Evolutionary conservation across 2,329 filamentous ascomycete genomes (phyloP).

Genomic region (Hypoxylon sp.): DNA sequence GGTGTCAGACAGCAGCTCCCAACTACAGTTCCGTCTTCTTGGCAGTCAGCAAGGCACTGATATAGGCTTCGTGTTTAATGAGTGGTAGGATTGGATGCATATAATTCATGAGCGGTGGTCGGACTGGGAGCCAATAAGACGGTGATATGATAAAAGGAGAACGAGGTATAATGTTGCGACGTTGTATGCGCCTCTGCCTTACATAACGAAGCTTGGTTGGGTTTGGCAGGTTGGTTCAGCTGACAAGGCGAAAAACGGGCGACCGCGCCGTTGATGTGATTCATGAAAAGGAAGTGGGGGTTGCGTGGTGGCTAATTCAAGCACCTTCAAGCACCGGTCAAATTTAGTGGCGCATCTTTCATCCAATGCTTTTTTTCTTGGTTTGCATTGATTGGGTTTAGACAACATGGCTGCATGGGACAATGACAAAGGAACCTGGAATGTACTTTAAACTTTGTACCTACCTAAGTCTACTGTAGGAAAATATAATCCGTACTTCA

Average conservation of each 20-base stretch:
- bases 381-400: too few species aligned
- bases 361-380: too few species aligned
- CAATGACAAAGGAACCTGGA: slow-evolving; percentile 2
- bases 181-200: too few species aligned
- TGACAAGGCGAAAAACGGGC: slow-evolving; percentile 25
- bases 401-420: too few species aligned
- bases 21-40: slow-evolving; percentile 4
- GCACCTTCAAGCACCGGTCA: neutral
- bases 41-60: neutral
- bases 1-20: too few species aligned
- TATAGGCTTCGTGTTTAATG: neutral
- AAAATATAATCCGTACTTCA: too few species aligned
- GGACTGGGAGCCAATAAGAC: slow-evolving; percentile 10
- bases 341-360: slow-evolving; percentile 18
- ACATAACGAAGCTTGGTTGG: too few species aligned
- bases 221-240: too few species aligned
- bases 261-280: too few species aligned
- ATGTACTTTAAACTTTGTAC: neutral
- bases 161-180: too few species aligned
- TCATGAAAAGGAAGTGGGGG: slow-evolving; percentile 21
- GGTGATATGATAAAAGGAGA: slow-evolving; percentile 4
- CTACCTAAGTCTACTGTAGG: neutral
- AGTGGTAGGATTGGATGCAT: neutral
- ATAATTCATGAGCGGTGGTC: slow-evolving; percentile 2
- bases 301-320: slow-evolving; percentile 13